These are phyloP conservation scores for Salicornia ramosissima DNA, from an alignment of 148 eudicot genomes.

Conservation along the genomic window DNA sequence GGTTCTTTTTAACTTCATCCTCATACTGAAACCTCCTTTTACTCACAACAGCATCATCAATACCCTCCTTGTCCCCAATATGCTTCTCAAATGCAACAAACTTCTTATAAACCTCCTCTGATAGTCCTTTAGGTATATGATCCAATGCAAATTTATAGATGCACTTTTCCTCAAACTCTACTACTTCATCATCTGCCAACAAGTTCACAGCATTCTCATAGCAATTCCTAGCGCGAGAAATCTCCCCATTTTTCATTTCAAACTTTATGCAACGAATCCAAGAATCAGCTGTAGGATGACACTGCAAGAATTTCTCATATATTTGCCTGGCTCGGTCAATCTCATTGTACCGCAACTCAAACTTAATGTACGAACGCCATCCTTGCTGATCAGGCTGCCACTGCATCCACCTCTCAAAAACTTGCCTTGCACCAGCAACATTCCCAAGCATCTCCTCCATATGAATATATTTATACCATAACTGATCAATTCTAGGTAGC, in stretches of 20 bases:
- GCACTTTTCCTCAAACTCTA: conserved; percentile 83
- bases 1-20: conserved; percentile 80
- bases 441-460: conserved; percentile 89
- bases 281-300: conserved; percentile 63
- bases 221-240: conserved; percentile 58
- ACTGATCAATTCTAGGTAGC: conserved; percentile 75
- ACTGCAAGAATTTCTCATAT: conserved; percentile 65
- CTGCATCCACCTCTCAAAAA: conserved; percentile 86
- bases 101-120: conserved; percentile 83
- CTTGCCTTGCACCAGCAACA: conserved; percentile 76
- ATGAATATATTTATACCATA: conserved; percentile 96
- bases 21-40: conserved; percentile 94
- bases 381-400: conserved; percentile 92
- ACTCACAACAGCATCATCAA: conserved; percentile 92
- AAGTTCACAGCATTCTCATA: conserved; percentile 71
- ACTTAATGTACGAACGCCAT: conserved; percentile 77
- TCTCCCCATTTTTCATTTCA: conserved; percentile 88
- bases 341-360: conserved; percentile 83
- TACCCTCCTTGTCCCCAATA: conserved; percentile 80
- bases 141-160: conserved; percentile 84
- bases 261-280: conserved; percentile 86
- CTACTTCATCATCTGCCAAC: conserved; percentile 85
- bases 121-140: conserved; percentile 87
- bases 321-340: conserved; percentile 72
- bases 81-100: conserved; percentile 94